Percentiles rank a stretch among this genome's conserved stretches.
Evolutionary conservation across 2,329 filamentous ascomycete species (phyloP).

Genomic region (Colletotrichum sublineola): DNA sequence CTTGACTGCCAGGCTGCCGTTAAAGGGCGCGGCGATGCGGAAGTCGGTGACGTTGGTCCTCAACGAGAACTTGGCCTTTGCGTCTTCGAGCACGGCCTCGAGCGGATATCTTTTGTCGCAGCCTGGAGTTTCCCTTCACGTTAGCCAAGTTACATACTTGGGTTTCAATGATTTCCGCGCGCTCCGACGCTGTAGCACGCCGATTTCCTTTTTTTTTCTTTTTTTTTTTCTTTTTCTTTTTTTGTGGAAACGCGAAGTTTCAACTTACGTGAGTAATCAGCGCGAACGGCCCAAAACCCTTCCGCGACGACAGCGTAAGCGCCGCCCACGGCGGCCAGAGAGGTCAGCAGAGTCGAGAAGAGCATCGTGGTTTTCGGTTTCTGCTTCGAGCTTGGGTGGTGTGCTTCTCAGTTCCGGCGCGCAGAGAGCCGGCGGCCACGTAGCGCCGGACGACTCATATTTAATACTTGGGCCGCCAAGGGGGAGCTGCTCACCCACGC

Average conservation of each 20-base stretch:
- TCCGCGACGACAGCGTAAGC: conserved; percentile 4
- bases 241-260: not conserved
- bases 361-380: not conserved
- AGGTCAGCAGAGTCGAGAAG: conserved; percentile 1
- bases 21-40: conserved; percentile 10
- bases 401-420: not conserved
- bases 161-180: no score
- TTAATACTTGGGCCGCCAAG: not conserved
- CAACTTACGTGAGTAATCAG: conserved; percentile 21
- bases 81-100: conserved; percentile 22
- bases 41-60: conserved; percentile 20
- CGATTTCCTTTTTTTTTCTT: not conserved
- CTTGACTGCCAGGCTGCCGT: conserved; percentile 19
- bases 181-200: not conserved
- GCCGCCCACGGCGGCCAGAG: conserved; percentile 8
- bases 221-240: no score
- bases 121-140: not conserved
- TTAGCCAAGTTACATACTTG: not conserved
- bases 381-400: not conserved
- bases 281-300: conserved; percentile 20
- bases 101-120: conserved; percentile 13
- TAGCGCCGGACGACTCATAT: not conserved
- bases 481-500: no score
- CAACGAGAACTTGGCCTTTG: not conserved
- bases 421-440: not conserved